phyloP scores from a whole-genome alignment of 192 early-diverging fungal genomes.

The Bifiguratus adelaidae region DNA sequence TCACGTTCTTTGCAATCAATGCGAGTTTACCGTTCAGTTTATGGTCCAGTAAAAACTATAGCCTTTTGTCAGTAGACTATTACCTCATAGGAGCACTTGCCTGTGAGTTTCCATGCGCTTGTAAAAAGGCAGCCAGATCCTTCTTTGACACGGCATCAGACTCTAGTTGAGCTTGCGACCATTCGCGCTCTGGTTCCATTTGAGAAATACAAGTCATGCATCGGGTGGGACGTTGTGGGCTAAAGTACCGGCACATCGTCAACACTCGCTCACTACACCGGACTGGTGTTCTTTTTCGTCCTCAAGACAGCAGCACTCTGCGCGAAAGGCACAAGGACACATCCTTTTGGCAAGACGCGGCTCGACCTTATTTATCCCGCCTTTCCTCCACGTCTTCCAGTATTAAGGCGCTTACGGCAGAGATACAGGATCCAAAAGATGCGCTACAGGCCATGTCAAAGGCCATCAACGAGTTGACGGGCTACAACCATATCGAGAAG shows the following conservation, averaged over 20 bases:
- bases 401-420: conserved; percentile 5
- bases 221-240: too few relatives aligned
- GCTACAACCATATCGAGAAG: conserved; percentile 52
- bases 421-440: conserved; percentile 17
- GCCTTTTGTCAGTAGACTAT: background rate
- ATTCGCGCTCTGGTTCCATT: conserved; percentile 30
- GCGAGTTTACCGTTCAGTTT: conserved; percentile 65
- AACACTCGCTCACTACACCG: too few relatives aligned
- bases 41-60: conserved; percentile 45
- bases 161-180: conserved; percentile 51
- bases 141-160: conserved; percentile 61
- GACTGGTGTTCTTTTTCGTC: too few relatives aligned
- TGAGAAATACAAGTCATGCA: too few relatives aligned
- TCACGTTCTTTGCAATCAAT: conserved; percentile 58
- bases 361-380: too few relatives aligned
- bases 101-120: conserved; percentile 44
- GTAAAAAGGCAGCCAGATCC: conserved; percentile 55
- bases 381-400: conserved; percentile 1
- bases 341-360: too few relatives aligned
- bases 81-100: conserved; percentile 6
- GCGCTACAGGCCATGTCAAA: conserved; percentile 16
- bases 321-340: too few relatives aligned
- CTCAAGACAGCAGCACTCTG: too few relatives aligned
- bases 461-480: conserved; percentile 60
- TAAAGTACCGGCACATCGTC: too few relatives aligned